phyloP scores from a whole-genome alignment of 805 yeast species.

The Peterozyma xylosa region DNA sequence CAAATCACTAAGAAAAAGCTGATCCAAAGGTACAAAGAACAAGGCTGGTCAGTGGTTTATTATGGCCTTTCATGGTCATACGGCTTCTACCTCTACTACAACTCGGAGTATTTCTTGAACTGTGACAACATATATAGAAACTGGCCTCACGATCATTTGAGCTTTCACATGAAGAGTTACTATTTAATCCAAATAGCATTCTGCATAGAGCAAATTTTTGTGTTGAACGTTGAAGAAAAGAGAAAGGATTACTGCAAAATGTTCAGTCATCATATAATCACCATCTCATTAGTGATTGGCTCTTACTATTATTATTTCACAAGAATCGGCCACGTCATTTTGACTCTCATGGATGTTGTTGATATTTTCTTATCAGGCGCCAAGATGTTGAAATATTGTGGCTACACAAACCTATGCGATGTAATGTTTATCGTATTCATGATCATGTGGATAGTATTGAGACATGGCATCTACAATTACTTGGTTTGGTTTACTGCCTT shows the following conservation, averaged over 20 bases:
- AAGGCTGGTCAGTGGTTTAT: constrained; percentile 69
- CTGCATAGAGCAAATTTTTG: constrained; percentile 78
- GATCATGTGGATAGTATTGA: constrained; percentile 56
- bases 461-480: constrained; percentile 71
- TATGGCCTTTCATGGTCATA: constrained; percentile 44
- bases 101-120: constrained; percentile 53
- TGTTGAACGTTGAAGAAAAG: constrained; percentile 66
- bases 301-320: constrained; percentile 69
- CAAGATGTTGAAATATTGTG: constrained; percentile 70
- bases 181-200: constrained; percentile 66
- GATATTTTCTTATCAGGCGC: constrained; percentile 70
- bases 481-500: constrained; percentile 52
- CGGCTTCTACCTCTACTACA: constrained; percentile 51
- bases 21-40: constrained; percentile 72
- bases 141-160: constrained; percentile 70
- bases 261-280: constrained; percentile 84
- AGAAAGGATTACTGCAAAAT: constrained; percentile 82
- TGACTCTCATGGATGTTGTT: constrained; percentile 76
- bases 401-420: constrained; percentile 56
- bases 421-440: constrained; percentile 60
- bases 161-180: constrained; percentile 50
- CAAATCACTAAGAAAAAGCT: constrained; percentile 44
- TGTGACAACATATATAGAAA: constrained; percentile 50
- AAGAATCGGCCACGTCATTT: constrained; percentile 70
- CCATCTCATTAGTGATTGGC: constrained; percentile 58